These are phyloP conservation scores for Trichoderma sp. DNA, from an alignment of 2,329 filamentous ascomycete species.

Conservation along the genomic window DNA sequence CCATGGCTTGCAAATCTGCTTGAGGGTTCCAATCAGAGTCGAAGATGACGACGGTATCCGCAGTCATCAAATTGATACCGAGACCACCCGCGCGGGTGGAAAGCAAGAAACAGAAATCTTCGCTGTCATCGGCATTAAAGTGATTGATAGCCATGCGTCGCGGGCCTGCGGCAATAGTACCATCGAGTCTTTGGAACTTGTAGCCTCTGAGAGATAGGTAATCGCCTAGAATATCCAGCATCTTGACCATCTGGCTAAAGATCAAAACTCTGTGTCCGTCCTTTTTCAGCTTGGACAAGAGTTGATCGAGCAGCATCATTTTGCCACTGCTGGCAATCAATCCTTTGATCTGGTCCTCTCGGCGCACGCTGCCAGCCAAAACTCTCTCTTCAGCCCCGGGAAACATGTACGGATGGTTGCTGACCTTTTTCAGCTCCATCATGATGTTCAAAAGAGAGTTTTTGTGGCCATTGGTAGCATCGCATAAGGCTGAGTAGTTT, in stretches of 20 bases:
- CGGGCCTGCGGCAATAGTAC: conserved; percentile 86
- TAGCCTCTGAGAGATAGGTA: conserved; percentile 94
- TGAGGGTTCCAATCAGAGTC: conserved; percentile 99
- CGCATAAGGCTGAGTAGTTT: conserved; percentile 92
- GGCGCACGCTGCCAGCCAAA: conserved; percentile 74
- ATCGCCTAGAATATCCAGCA: conserved; percentile 94
- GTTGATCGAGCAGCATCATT: conserved; percentile 97
- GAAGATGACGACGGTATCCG: conserved; percentile 96
- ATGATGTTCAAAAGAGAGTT: conserved; percentile 97
- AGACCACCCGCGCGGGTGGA: conserved; percentile 95
- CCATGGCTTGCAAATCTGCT: conserved; percentile 97
- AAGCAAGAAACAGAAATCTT: conserved; percentile 94
- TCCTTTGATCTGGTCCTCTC: conserved; percentile 89
- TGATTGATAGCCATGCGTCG: conserved; percentile 95
- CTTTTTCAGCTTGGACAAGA: conserved; percentile 90
- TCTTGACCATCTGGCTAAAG: conserved; percentile 99
- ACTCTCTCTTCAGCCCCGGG: conserved; percentile 90
- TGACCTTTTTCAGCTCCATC: conserved; percentile 99
- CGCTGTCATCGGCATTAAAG: conserved; percentile 95
- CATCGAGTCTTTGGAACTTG: conserved; percentile 91
- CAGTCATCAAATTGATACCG: conserved; percentile 99
- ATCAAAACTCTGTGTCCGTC: conserved; percentile 96
- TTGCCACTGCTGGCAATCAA: conserved; percentile 97
- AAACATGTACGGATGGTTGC: conserved; percentile 98
- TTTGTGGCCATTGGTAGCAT: conserved; percentile 87